Evolutionary conservation across 805 yeast species (phyloP).

Genomic region (Novakomyces olei): DNA sequence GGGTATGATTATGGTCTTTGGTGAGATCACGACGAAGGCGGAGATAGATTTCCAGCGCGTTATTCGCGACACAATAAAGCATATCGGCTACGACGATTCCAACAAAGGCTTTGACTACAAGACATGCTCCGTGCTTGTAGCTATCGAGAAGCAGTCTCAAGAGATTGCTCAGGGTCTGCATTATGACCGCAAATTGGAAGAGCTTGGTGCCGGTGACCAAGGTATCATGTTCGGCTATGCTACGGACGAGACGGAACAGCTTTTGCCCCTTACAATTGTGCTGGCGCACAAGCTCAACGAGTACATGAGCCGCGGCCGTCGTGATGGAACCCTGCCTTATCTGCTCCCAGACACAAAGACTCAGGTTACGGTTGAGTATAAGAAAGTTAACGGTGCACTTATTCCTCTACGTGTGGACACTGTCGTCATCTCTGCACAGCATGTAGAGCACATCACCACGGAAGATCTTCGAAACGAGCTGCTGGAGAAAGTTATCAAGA

Average conservation of each 20-base stretch:
- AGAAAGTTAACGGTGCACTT: constrained; percentile 84
- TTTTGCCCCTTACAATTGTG: constrained; percentile 81
- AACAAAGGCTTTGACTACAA: constrained; percentile 97
- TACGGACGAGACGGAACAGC: constrained; percentile 95
- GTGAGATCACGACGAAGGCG: constrained; percentile 97
- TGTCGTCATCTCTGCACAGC: constrained; percentile 92
- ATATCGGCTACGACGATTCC: constrained; percentile 90
- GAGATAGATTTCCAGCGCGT: constrained; percentile 87
- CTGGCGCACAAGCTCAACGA: constrained; percentile 90
- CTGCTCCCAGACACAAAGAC: constrained; percentile 99
- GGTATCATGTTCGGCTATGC: constrained; percentile 99
- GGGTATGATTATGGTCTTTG: constrained; percentile 98
- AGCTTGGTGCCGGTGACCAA: constrained; percentile 99
- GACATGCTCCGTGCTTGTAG: constrained; percentile 96
- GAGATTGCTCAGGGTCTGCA: constrained; percentile 99
- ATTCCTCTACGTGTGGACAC: constrained; percentile 94
- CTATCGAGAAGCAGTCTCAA: constrained; percentile 97
- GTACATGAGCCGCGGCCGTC: constrained; percentile 92
- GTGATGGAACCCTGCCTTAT: constrained; percentile 87
- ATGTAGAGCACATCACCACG: constrained; percentile 85
- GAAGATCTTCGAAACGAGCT: constrained; percentile 72
- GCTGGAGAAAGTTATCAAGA: constrained; percentile 58
- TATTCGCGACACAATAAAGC: constrained; percentile 93
- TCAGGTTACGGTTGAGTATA: constrained; percentile 95
- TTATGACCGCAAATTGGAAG: constrained; percentile 82